Base-by-base conservation (phyloP, 2,329 filamentous ascomycete genomes). In the Stachybotrys elegans region DNA sequence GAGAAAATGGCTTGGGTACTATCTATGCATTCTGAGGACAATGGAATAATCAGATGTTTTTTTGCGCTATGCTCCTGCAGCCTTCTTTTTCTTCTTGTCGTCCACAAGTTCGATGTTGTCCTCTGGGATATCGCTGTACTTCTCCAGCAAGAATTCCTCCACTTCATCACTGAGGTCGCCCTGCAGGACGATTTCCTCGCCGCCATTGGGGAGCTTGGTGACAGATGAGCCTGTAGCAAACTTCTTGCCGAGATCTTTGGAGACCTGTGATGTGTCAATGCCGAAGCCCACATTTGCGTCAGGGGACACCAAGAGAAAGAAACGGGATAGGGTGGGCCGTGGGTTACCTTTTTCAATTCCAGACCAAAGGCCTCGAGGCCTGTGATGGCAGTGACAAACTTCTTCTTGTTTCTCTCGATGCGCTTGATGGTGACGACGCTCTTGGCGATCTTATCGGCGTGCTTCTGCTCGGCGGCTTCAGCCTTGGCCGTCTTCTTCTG, bases 161-260 rank as follows among this genome's bases (percentile, higher is more conserved):
- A 98, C 84, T 69, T 98, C 93, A 57, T 93, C 88, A 64, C 90
- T 95, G 50, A 98, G 83, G 69, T 98, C 93, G 25, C 93, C 93
- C 70, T 98, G 93, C 17, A 98, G 89, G 5, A 95, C 94, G 62
- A 98, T 97, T 70, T 97, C 93, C 68, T 98, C 93, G 16, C 87
- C 87, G 19, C 88, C 89, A 44, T 82, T 83, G 0, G 89, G 79
- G 2, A 86, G 79, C 71, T 96, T 95, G 8, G 92, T 97, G 36
- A 98, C 93, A 36, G 85, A 91, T 14, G 84, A 86, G 1, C 93
- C 93, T 9, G 93, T 97, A 22, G 93, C 93, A 61, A 98, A 97
- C 70, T 96, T 97, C 79, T 97, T 98, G 50, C 93, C 93, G 55
- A 97, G 84, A 60, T 97, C 93, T 74, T 97, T 97, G 46, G 91